These are phyloP conservation scores for Vitis amurensis DNA, from an alignment of 164 flowering plant species.

Conservation along the genomic window DNA sequence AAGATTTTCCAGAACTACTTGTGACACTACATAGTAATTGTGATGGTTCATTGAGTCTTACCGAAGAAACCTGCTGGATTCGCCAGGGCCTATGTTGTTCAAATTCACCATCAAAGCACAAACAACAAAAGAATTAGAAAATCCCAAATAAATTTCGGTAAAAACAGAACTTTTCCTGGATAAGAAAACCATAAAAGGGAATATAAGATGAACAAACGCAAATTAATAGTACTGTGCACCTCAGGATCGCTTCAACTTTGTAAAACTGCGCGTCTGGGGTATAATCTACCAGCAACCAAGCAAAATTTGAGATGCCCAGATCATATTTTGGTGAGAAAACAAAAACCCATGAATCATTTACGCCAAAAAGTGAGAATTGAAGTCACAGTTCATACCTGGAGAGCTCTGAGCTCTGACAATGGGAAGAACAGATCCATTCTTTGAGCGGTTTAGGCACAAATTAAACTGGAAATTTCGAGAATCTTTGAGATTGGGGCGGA, in stretches of 20 bases:
- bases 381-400: conserved; percentile 30
- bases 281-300: conserved; percentile 42
- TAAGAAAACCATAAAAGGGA: background rate
- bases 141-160: background rate
- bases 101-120: conserved; percentile 20
- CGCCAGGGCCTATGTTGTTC: conserved; percentile 74
- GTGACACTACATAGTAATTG: background rate
- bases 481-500: conserved; percentile 10
- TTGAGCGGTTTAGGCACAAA: conserved; percentile 20
- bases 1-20: background rate
- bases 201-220: background rate
- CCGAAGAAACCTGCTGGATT: conserved; percentile 76
- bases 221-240: conserved; percentile 32
- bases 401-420: conserved; percentile 53
- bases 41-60: conserved; percentile 30
- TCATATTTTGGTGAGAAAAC: no score
- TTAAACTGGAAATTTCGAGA: conserved; percentile 19
- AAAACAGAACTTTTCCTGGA: background rate
- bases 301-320: conserved; percentile 11
- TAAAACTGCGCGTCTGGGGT: conserved; percentile 77
- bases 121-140: conserved; percentile 1
- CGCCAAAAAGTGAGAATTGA: background rate
- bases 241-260: conserved; percentile 89
- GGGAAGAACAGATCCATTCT: conserved; percentile 33
- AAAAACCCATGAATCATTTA: background rate